phyloP scores from a whole-genome alignment of 371 early-diverging fungal species.

The Nematocida ironsii region DNA sequence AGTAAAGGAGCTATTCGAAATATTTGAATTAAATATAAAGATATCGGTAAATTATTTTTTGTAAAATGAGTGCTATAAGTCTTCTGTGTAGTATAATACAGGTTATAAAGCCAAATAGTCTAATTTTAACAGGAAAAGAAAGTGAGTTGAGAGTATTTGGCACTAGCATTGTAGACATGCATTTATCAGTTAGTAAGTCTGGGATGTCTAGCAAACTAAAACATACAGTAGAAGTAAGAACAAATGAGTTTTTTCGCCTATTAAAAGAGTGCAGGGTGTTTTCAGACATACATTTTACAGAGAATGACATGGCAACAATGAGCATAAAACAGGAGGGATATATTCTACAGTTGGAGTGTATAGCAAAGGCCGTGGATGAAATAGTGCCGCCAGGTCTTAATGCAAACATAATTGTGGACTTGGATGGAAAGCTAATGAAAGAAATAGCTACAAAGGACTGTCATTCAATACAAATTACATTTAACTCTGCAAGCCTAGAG shows the following conservation, averaged over 20 bases:
- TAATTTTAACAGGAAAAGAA: constrained; percentile 5
- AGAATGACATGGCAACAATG: neutral
- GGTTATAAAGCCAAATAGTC: constrained; percentile 8
- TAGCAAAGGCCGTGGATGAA: neutral
- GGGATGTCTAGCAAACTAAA: constrained; percentile 1
- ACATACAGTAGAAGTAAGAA: constrained; percentile 9
- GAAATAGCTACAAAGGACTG: neutral
- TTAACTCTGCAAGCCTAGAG: neutral
- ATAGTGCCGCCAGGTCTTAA: neutral
- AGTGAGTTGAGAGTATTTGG: constrained; percentile 21
- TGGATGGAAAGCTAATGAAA: constrained; percentile 3
- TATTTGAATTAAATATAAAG: neutral
- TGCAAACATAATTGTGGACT: constrained; percentile 12
- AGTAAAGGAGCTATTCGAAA: no score
- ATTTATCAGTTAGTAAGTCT: constrained; percentile 17
- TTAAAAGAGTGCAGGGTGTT: constrained; percentile 34
- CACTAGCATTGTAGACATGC: constrained; percentile 19
- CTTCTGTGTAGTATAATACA: constrained; percentile 20
- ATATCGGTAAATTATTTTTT: neutral
- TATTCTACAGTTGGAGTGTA: constrained; percentile 24
- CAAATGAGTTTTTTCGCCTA: constrained; percentile 17
- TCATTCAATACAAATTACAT: constrained; percentile 8
- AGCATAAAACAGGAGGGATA: constrained; percentile 28
- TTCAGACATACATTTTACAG: constrained; percentile 34
- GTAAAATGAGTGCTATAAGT: constrained; percentile 5